Base-by-base conservation (phyloP, 257 asterid species). In the Capsicum baccatum region DNA sequence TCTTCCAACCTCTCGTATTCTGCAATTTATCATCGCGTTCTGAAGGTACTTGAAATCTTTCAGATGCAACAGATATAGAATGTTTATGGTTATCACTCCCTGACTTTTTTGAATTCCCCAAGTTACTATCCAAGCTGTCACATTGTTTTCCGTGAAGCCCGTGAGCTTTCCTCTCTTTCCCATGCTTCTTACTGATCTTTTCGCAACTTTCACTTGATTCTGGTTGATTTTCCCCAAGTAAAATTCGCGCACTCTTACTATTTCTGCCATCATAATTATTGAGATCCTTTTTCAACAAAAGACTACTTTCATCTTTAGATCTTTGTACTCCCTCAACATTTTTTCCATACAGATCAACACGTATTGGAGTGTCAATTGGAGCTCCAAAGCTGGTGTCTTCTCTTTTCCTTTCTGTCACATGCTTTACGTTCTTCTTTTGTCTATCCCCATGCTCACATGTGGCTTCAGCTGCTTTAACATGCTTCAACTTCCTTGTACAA, bases 321-420 rank as follows among this genome's bases (percentile, higher is more conserved):
- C 83, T 86, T 81, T 85, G 90, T 73, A 80, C 82, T 67, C 84
- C 88, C 87, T 74, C 90, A 83, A 85, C 87, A 83, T 84, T 86
- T 55, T 63, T 84, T 71, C 48, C 78, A 62, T 80, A 79, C 47
- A 56, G 82, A 6, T 84, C 84, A 81, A 42, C 89, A 54, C 79
- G 86, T 26, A 64, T 85, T 37, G 59, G 12, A 60, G 58, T 19
- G 84, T 55, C 90, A 56, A 58, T 80, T 39, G 82, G 83, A 70
- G 60, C 67, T 62, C 69, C 88, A 74, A 85, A 33, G 79, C 74
- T 85, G 26, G 37, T 55, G 83, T 60, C 84, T 87, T 88, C 85
- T 88, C 93, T 91, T 90, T 89, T 92, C 89, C 91, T 88, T 83
- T 80, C 89, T 48, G 86, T 83, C 76, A 35, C 68, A 85, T 86